Conservation (phyloP, 2,329 filamentous ascomycete genomes). For the Ascochyta pisi region DNA sequence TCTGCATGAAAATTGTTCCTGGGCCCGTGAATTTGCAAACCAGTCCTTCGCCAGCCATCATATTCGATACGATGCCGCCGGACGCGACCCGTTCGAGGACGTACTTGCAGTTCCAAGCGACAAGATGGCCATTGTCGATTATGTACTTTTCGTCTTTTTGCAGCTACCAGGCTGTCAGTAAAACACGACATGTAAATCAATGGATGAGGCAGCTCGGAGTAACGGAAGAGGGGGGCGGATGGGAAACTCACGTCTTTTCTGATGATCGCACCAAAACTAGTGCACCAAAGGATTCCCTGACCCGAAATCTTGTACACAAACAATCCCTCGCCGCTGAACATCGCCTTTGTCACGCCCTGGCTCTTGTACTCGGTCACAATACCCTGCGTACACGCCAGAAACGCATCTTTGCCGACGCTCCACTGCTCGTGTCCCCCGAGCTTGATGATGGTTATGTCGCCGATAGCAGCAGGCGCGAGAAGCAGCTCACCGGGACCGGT, state of each 20-base stretch:
- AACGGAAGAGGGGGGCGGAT: background rate
- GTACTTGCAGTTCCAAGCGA: slow-evolving; percentile 97
- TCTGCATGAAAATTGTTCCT: slow-evolving; percentile 91
- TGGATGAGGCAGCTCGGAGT: background rate
- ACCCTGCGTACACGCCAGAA: slow-evolving; percentile 84
- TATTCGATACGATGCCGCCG: slow-evolving; percentile 88
- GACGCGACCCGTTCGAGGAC: slow-evolving; percentile 87
- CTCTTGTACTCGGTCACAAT: slow-evolving; percentile 86
- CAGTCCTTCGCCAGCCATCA: slow-evolving; percentile 83
- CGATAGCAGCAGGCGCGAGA: slow-evolving; percentile 78
- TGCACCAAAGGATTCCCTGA: slow-evolving; percentile 83
- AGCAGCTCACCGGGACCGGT: slow-evolving; percentile 91
- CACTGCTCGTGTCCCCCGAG: slow-evolving; percentile 76
- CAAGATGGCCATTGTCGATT: slow-evolving; percentile 89
- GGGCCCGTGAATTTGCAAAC: slow-evolving; percentile 93
- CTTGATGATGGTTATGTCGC: slow-evolving; percentile 83
- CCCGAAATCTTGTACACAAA: slow-evolving; percentile 90
- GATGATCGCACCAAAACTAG: slow-evolving; percentile 93
- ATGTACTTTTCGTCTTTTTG: slow-evolving; percentile 81
- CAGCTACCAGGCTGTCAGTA: slow-evolving; percentile 46
- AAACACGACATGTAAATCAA: background rate
- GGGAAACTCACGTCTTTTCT: slow-evolving; percentile 80
- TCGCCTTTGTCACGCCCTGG: slow-evolving; percentile 85
- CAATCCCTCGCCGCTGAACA: slow-evolving; percentile 91
- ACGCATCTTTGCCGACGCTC: slow-evolving; percentile 86